Base-by-base conservation (phyloP, 1,284 basidiomycete genomes). In the Cystobasidium sp. region DNA sequence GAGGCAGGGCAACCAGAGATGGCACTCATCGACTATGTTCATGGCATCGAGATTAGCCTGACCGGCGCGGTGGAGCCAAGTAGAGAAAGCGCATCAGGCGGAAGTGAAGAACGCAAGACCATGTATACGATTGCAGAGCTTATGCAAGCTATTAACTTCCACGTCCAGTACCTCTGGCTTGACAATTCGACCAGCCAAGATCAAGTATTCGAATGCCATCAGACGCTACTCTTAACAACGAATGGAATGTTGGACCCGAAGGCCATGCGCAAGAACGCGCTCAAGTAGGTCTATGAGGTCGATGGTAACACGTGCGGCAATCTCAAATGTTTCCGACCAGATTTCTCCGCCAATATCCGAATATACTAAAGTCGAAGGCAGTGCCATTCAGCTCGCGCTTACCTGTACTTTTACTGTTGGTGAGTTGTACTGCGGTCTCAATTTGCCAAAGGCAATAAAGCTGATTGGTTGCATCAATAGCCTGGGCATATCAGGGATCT, bases 161-260 rank as follows among this genome's bases (percentile, higher is more conserved):
- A 63, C 41, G 14, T 63, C 6, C 61, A 63, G 43, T 47, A 46
- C 61, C 7, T 16, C 46, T 63, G 61, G 61, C 44, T 63, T 39
- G 41, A 63, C 6, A 3, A 63, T 14, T 37, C 56, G 31, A 18
- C 12, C 41, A 24, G 24, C 18, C 18, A 46, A 16, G 61, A 39
- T 7, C 18, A 12, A 7, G 8, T 37, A 1, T 9, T 39, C 24
- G n/a, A 16, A 39, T 39, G 22, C 3, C 14, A 22, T 53, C 52
- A n/a, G n/a, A n/a, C 46, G 12, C 46, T 49, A 6, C n/a, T 49
- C 6, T 6, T n/a, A 3, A 12, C 14, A 56, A 56, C 53, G 14
- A 24, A 56, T 12, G 53, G 24, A 18, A 1, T 6, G 20, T 4
- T 20, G 3, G 52, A 53, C 20, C 18, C 24, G 14, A 22, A 1